These are phyloP conservation scores for Domatiomyces globalis DNA, from an alignment of 2,329 filamentous ascomycete genomes.

Conservation along the genomic window DNA sequence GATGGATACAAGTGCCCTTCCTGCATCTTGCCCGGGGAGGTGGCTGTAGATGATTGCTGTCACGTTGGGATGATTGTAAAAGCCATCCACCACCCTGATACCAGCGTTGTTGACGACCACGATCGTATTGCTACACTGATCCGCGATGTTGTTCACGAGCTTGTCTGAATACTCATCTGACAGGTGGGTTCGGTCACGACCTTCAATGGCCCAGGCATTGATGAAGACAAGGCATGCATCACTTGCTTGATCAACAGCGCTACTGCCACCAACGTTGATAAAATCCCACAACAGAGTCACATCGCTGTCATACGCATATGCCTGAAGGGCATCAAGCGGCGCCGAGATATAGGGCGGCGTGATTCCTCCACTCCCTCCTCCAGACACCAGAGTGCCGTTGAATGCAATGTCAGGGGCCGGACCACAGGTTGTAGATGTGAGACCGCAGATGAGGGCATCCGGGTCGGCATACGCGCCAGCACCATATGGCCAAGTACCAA, in stretches of 20 bases:
- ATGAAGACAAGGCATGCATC: conserved; percentile 46
- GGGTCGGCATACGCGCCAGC: background rate
- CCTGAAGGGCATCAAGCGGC: conserved; percentile 2
- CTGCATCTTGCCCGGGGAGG: conserved; percentile 69
- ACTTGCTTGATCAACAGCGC: conserved; percentile 29
- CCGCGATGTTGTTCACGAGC: conserved; percentile 33
- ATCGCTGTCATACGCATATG: background rate
- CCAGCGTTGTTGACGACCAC: conserved; percentile 34
- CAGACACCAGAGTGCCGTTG: conserved; percentile 5
- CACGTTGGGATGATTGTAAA: conserved; percentile 46
- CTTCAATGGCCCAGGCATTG: conserved; percentile 39
- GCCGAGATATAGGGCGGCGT: conserved; percentile 39
- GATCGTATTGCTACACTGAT: conserved; percentile 37
- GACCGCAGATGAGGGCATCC: background rate
- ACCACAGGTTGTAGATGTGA: background rate
- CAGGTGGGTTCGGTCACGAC: conserved; percentile 28
- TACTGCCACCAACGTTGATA: background rate
- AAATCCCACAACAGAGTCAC: background rate
- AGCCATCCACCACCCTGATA: conserved; percentile 25
- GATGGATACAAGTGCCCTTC: conserved; percentile 66
- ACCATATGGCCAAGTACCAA: conserved; percentile 15
- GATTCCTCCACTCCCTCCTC: conserved; percentile 38
- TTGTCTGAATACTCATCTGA: conserved; percentile 31
- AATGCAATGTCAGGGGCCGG: background rate
- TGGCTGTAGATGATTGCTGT: conserved; percentile 75